Evolutionary conservation across 768 basidiomycete species (phyloP).

Genomic region (Guyanaporus albipodus): DNA sequence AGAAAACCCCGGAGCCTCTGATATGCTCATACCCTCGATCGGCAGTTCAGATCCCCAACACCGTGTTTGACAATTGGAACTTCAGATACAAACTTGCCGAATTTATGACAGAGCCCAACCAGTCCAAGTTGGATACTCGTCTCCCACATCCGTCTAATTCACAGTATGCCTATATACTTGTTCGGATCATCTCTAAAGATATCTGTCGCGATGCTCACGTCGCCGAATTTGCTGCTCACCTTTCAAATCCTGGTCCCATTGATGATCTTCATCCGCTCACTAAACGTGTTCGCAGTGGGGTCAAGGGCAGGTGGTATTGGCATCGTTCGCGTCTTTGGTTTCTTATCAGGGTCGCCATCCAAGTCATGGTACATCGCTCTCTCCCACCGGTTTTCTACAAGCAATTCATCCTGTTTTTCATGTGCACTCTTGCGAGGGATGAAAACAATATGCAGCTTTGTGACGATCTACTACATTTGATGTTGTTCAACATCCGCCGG

Average conservation of each 20-base stretch:
- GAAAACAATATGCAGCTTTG: not conserved
- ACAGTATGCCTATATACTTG: not conserved
- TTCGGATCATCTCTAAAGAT: not conserved
- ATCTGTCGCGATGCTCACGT: not conserved
- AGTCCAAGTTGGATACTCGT: too few relatives aligned
- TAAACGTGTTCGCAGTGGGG: not conserved
- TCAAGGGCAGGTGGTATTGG: not conserved
- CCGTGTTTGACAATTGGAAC: conserved; percentile 4
- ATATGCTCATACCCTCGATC: conserved; percentile 23
- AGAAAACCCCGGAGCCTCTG: conserved; percentile 24
- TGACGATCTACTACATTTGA: not conserved
- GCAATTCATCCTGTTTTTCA: not conserved
- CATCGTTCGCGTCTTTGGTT: not conserved
- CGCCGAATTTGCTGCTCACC: not conserved
- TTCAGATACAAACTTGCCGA: conserved; percentile 16
- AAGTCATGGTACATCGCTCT: not conserved
- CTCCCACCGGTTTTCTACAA: not conserved
- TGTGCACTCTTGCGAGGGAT: not conserved
- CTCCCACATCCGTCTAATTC: not conserved
- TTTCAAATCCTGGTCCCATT: too few relatives aligned
- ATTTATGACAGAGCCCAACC: too few relatives aligned
- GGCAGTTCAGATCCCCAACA: conserved; percentile 10
- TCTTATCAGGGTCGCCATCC: not conserved
- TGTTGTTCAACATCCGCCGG: not conserved
- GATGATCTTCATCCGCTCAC: not conserved